Conservation (phyloP, 2,329 filamentous ascomycete species). For the Alternaria atra region DNA sequence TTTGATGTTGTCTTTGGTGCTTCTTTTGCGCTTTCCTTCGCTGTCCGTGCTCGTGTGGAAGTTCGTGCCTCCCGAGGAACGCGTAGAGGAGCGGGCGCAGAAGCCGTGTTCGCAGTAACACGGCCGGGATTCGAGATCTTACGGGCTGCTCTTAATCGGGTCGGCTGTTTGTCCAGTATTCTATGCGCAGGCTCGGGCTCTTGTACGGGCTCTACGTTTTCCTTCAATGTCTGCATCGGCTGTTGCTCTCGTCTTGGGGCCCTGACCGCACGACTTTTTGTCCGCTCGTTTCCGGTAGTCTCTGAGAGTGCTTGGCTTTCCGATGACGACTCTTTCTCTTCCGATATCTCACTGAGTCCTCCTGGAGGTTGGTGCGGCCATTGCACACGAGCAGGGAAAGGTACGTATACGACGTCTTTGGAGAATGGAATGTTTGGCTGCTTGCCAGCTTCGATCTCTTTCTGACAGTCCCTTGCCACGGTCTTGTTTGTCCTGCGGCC, state of each 20-base stretch:
- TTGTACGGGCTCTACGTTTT: conserved; percentile 47
- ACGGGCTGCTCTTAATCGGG: conserved; percentile 46
- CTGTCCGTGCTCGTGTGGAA: conserved; percentile 36
- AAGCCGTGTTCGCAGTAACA: conserved; percentile 42
- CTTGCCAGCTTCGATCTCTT: conserved; percentile 58
- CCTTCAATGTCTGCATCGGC: conserved; percentile 43
- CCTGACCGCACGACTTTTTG: conserved; percentile 38
- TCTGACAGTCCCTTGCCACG: conserved; percentile 60
- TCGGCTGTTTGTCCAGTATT: conserved; percentile 48
- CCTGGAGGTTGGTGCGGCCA: conserved; percentile 47
- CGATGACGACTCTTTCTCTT: conserved; percentile 52
- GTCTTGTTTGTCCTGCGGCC: conserved; percentile 59
- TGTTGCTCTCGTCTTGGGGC: conserved; percentile 36
- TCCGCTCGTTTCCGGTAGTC: conserved; percentile 57
- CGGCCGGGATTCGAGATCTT: conserved; percentile 48
- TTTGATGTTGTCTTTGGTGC: conserved; percentile 33
- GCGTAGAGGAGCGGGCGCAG: conserved; percentile 39
- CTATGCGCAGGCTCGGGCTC: conserved; percentile 39
- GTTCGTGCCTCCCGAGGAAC: conserved; percentile 41
- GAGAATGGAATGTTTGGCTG: conserved; percentile 61
- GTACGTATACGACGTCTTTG: conserved; percentile 58
- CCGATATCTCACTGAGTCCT: conserved; percentile 51
- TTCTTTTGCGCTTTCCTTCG: conserved; percentile 35
- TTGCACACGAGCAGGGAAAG: conserved; percentile 52
- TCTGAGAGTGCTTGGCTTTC: conserved; percentile 54